These are phyloP conservation scores for Pseudomassariella vexata DNA, from an alignment of 2,329 filamentous ascomycete species.

Conservation along the genomic window DNA sequence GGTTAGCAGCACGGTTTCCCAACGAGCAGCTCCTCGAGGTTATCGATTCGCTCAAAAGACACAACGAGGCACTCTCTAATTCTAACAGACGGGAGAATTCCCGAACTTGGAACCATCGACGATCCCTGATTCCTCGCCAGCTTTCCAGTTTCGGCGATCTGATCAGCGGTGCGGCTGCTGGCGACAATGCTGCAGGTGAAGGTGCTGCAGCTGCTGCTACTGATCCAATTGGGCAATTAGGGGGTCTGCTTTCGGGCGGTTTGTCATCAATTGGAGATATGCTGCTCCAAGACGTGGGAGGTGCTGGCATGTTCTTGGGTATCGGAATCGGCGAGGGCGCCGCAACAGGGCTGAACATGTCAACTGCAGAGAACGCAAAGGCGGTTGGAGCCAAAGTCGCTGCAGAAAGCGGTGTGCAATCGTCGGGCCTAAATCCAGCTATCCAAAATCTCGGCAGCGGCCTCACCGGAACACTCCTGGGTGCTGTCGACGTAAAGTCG, in stretches of 20 bases:
- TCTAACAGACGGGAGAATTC: no score
- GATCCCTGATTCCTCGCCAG: no score
- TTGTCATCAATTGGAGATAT: conserved; percentile 6
- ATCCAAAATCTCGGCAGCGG: conserved; percentile 24
- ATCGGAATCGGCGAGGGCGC: conserved; percentile 16
- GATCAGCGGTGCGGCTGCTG: no score
- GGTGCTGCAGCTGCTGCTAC: no score
- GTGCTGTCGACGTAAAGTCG: conserved; percentile 14
- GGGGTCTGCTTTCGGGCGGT: not conserved
- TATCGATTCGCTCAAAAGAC: no score
- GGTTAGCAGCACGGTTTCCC: no score
- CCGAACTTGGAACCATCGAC: no score
- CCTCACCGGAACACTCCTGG: conserved; percentile 19
- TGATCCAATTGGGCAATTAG: no score
- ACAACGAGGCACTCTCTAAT: no score
- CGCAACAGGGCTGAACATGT: conserved; percentile 15
- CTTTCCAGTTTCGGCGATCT: no score
- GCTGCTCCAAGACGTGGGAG: conserved; percentile 9
- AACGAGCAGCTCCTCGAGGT: no score
- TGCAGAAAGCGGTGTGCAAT: conserved; percentile 20
- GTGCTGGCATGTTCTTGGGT: conserved; percentile 15
- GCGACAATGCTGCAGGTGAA: no score
- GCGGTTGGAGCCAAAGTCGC: conserved; percentile 13
- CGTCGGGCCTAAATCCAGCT: conserved; percentile 21
- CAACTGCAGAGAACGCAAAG: conserved; percentile 10